Evolutionary conservation across 2,329 filamentous ascomycete genomes (phyloP).

Genomic region (Xylaria sp.): DNA sequence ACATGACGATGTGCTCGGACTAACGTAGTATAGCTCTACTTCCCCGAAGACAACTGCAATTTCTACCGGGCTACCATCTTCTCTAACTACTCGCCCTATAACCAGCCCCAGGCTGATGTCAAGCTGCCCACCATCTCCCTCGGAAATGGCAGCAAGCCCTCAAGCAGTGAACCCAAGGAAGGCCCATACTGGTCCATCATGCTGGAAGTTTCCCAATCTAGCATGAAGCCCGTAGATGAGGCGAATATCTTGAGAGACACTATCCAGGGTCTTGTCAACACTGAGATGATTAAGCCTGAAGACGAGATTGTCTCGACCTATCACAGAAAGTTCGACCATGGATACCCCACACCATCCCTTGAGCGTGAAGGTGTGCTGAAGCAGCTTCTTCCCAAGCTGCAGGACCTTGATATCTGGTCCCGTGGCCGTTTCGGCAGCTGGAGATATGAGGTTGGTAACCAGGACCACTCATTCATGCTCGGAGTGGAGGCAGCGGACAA

Average conservation of each 20-base stretch:
- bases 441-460: constrained; percentile 95
- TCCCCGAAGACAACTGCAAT: constrained; percentile 97
- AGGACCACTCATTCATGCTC: constrained; percentile 98
- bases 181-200: constrained; percentile 99
- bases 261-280: constrained; percentile 97
- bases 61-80: constrained; percentile 99
- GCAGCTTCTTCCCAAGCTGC: constrained; percentile 90
- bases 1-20: constrained; percentile 15
- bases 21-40: constrained; percentile 75
- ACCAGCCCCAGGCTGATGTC: constrained; percentile 84
- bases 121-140: constrained; percentile 89
- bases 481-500: constrained; percentile 93
- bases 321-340: constrained; percentile 97
- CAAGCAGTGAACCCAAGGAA: constrained; percentile 76
- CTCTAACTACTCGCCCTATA: constrained; percentile 99
- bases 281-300: constrained; percentile 88
- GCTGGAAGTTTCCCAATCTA: constrained; percentile 96
- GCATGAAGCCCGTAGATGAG: constrained; percentile 91
- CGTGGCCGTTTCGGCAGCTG: constrained; percentile 98
- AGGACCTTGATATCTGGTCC: constrained; percentile 91
- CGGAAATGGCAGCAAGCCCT: constrained; percentile 84
- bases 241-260: constrained; percentile 87
- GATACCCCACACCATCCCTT: constrained; percentile 93
- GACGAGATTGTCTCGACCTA: constrained; percentile 99
- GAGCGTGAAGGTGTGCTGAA: constrained; percentile 96